phyloP scores from a whole-genome alignment of 2,329 filamentous ascomycete species.

The Verticillium klebahnii region DNA sequence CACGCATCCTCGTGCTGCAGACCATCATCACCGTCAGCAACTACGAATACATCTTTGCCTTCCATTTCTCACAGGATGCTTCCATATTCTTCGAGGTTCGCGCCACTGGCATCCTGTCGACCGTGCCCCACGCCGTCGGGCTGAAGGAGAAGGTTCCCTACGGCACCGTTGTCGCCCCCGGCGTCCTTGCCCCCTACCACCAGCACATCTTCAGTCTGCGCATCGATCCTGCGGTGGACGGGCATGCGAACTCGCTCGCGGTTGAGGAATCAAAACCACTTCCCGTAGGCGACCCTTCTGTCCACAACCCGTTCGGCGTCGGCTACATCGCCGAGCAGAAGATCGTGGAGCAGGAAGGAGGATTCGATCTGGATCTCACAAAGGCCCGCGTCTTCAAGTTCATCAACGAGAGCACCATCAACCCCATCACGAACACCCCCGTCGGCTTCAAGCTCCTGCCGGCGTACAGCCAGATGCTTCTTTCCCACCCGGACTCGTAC shows the following conservation, averaged over 20 bases:
- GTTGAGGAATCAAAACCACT: constrained; percentile 2
- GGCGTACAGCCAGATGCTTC: constrained; percentile 17
- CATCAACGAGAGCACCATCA: constrained; percentile 24
- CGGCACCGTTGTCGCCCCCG: constrained; percentile 52
- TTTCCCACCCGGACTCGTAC: constrained; percentile 19
- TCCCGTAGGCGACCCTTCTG: background rate
- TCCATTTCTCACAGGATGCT: constrained; percentile 47
- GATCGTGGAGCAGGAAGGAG: constrained; percentile 28
- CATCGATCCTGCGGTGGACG: constrained; percentile 54
- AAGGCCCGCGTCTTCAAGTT: constrained; percentile 33
- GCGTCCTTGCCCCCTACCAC: constrained; percentile 56
- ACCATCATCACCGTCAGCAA: constrained; percentile 61
- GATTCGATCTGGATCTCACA: constrained; percentile 35
- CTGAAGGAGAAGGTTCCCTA: constrained; percentile 36
- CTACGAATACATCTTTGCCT: constrained; percentile 49
- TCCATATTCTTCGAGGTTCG: constrained; percentile 45
- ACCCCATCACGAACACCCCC: constrained; percentile 24
- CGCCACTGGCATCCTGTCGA: constrained; percentile 51
- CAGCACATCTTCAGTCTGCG: constrained; percentile 58
- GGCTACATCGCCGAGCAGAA: constrained; percentile 29
- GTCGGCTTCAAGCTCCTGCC: constrained; percentile 29
- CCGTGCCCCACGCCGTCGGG: constrained; percentile 46
- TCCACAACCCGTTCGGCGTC: constrained; percentile 15
- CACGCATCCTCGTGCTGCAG: constrained; percentile 60
- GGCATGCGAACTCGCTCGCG: constrained; percentile 42